Base-by-base conservation (phyloP, 306 rosid genomes). In the Castanea sativa region DNA sequence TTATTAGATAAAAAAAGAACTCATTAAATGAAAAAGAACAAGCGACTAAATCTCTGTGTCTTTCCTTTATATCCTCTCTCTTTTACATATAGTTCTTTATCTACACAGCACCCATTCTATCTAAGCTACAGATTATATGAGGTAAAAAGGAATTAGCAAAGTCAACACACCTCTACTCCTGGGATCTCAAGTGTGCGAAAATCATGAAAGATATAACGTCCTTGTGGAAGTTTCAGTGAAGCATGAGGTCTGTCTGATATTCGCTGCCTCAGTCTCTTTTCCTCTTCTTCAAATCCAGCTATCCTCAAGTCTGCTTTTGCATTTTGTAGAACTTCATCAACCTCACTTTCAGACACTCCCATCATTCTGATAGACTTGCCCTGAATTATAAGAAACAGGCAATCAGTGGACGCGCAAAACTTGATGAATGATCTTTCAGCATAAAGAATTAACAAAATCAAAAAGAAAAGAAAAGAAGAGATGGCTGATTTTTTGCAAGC, bases 221-320 rank as follows among this genome's bases (percentile, higher is more conserved):
- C 99, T 84, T 92, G 89, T 21, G 98, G 98, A 77, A 92, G 99
- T 84, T 84, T 88, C 81, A 85, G 60, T 10, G 89, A 57, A 80
- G 76, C 73, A 58, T 27, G 80, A 61, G 89, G 86, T 82, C 86
- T 86, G 76, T 84, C 79, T 69, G 94, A 90, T 81, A 79, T 73
- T 69, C 91, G 85, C 88, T 91, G 98, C 83, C 90, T 93, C 80
- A 89, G 59, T 80, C 96, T 90, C 83, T 84, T 91, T 78, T 95
- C 99, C 88, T 91, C 99, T 14, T 92, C 94, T 73, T 90, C 92
- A 79, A 95, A 95, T 87, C 97, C 98, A 84, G 88, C 92, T 86
- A 95, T 89, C 85, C 97, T 93, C 74, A 86, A 84, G 84, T 95
- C 88, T 53, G 69, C 81, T 76, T 89, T 88, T 35, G 91, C 91